These are phyloP conservation scores for Parafenestella ontariensis DNA, from an alignment of 2,329 filamentous ascomycete genomes.

Conservation along the genomic window DNA sequence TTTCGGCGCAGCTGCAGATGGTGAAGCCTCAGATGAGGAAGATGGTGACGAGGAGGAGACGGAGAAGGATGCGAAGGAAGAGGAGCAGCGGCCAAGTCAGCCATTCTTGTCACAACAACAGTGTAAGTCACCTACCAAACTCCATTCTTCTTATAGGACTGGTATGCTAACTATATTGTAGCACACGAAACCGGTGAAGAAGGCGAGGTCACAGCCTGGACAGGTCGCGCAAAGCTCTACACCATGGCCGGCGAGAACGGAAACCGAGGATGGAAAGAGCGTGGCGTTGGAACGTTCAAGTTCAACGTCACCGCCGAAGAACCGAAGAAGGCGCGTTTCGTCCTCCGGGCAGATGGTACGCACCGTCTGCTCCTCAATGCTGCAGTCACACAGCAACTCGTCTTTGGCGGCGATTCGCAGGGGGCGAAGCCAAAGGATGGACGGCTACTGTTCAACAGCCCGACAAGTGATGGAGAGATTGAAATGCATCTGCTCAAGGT, in stretches of 20 bases:
- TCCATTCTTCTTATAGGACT: neutral
- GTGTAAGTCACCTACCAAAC: neutral
- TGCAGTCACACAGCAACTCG: conserved; percentile 77
- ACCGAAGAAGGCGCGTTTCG: conserved; percentile 68
- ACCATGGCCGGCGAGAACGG: conserved; percentile 67
- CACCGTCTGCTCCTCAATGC: conserved; percentile 88
- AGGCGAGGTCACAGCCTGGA: conserved; percentile 76
- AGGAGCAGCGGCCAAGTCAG: conserved; percentile 34
- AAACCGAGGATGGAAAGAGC: conserved; percentile 82
- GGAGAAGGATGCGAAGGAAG: conserved; percentile 38
- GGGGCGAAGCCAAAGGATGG: conserved; percentile 73
- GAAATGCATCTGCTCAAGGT: conserved; percentile 66
- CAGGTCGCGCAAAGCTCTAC: conserved; percentile 84
- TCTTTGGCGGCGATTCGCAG: conserved; percentile 72
- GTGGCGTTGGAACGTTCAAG: conserved; percentile 82
- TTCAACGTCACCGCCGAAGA: conserved; percentile 64
- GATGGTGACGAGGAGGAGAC: conserved; percentile 56
- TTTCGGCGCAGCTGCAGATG: conserved; percentile 75
- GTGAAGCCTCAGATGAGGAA: conserved; percentile 62
- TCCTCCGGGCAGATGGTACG: conserved; percentile 91
- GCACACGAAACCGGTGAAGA: conserved; percentile 87
- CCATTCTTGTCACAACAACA: conserved; percentile 64
- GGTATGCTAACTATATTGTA: conserved; percentile 21
- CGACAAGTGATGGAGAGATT: conserved; percentile 59
- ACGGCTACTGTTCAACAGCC: conserved; percentile 68